phyloP scores from a whole-genome alignment of 257 asterid species.

The Solanum clarkiae region DNA sequence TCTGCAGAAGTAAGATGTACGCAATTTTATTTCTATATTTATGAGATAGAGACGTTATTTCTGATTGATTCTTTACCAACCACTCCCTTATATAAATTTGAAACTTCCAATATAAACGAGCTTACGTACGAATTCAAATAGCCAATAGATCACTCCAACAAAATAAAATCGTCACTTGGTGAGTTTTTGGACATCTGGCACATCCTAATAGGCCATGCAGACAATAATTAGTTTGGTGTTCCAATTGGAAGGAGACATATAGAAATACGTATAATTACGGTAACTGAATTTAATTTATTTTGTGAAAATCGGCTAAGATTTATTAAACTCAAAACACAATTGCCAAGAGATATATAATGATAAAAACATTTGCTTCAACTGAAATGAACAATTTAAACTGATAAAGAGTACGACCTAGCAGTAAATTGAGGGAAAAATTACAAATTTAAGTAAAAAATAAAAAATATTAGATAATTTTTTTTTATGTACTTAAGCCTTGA shows the following conservation, averaged over 20 bases:
- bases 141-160: neutral
- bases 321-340: neutral
- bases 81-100: too few species aligned
- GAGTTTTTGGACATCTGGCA: neutral
- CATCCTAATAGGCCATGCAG: neutral
- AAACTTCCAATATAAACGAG: too few species aligned
- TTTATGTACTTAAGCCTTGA: accelerated
- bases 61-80: too few species aligned
- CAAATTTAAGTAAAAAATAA: too few species aligned
- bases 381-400: neutral
- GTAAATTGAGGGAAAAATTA: neutral
- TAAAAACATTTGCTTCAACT: neutral
- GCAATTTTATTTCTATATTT: too few species aligned
- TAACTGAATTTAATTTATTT: neutral
- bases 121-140: neutral
- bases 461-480: neutral
- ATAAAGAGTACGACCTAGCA: neutral
- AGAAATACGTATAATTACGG: neutral
- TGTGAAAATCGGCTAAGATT: neutral
- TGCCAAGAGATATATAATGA: neutral
- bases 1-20: too few species aligned
- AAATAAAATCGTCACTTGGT: neutral
- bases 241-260: neutral
- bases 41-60: too few species aligned
- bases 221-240: neutral